These are phyloP conservation scores for Alternaria viburni DNA, from an alignment of 2,329 filamentous ascomycete species.

Conservation along the genomic window DNA sequence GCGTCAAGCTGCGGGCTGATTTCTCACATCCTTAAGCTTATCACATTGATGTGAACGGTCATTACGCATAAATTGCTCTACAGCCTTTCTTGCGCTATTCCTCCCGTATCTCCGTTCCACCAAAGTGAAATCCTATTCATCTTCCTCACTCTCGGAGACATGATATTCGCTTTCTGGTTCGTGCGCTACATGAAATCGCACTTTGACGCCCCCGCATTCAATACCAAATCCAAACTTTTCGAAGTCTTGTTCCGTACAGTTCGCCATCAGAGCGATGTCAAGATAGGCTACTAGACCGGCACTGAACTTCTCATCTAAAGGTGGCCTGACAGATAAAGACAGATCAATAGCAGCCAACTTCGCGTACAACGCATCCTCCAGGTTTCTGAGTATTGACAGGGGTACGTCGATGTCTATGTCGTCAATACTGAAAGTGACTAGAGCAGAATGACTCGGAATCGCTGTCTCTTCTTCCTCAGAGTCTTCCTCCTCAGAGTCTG, in stretches of 20 bases:
- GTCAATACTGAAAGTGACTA: neutral
- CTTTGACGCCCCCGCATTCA: neutral
- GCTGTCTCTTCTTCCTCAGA: neutral
- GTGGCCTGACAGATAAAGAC: neutral
- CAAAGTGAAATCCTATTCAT: neutral
- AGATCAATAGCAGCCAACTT: neutral
- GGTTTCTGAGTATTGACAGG: neutral
- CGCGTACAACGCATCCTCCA: neutral
- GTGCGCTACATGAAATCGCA: neutral
- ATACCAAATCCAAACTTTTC: neutral
- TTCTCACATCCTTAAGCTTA: neutral
- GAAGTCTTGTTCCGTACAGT: neutral
- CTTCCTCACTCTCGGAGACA: neutral
- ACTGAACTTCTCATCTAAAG: neutral
- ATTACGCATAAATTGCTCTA: neutral
- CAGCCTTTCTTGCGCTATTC: neutral
- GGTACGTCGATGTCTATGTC: neutral
- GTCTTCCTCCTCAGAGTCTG: neutral
- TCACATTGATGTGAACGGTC: neutral
- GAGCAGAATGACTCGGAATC: neutral
- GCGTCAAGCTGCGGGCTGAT: neutral
- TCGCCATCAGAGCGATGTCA: neutral
- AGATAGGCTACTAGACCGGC: neutral
- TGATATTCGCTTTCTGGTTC: neutral
- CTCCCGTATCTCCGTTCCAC: accelerated